phyloP scores from a whole-genome alignment of 345 rosid species.

The Populus euphratica region DNA sequence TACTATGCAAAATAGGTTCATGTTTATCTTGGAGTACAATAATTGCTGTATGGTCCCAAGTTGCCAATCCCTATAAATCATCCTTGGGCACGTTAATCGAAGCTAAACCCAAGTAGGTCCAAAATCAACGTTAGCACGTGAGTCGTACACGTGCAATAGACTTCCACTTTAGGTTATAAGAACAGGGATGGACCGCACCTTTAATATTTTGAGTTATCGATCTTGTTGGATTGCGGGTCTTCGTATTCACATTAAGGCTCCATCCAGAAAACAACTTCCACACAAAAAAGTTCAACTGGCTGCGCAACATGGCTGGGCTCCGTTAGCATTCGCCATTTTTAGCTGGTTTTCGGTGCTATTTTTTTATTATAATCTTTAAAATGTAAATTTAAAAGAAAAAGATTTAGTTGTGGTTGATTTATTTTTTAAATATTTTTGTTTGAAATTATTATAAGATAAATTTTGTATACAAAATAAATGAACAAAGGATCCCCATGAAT shows the following conservation, averaged over 20 bases:
- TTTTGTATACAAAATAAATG: too few relatives aligned
- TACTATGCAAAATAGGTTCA: constrained; percentile 11
- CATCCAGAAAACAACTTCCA: constrained; percentile 12
- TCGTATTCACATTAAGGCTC: constrained; percentile 14
- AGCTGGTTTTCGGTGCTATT: too few relatives aligned
- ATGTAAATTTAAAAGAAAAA: too few relatives aligned
- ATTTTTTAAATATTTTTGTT: too few relatives aligned
- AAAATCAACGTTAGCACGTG: constrained; percentile 30
- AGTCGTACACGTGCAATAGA: constrained; percentile 36
- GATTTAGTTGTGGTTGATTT: too few relatives aligned
- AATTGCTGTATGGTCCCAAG: constrained; percentile 35
- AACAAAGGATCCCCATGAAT: too few relatives aligned
- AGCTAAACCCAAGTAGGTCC: constrained; percentile 18
- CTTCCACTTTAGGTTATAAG: constrained; percentile 15
- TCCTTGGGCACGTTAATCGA: constrained; percentile 16
- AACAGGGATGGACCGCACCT: constrained; percentile 8
- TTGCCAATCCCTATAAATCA: constrained; percentile 33
- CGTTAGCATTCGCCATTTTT: background rate
- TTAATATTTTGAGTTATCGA: background rate
- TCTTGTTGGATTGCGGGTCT: constrained; percentile 1
- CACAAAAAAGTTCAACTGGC: background rate
- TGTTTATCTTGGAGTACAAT: constrained; percentile 32
- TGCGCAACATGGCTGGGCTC: background rate
- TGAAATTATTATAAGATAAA: too few relatives aligned
- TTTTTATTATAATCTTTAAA: too few relatives aligned